Evolutionary conservation across 108 stramenopile species (phyloP), one percentile per base, ranked within the genome.

Genomic region (Discostella pseudostelligera): DNA sequence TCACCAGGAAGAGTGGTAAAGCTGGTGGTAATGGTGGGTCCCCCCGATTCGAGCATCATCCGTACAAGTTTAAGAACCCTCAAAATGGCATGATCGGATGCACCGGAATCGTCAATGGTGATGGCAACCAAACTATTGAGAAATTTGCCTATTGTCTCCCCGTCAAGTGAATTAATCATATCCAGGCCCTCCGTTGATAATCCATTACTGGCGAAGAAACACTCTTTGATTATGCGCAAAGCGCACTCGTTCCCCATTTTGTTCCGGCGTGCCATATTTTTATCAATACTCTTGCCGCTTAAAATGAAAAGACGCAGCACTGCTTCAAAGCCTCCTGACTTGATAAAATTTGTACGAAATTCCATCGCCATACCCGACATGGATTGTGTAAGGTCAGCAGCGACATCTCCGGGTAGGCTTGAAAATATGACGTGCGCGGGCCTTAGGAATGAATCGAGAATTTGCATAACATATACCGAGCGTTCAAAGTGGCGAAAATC

Each of bases 391-490:
- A 91, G 62, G 14, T 36, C 61, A 8, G 13, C 28, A 35, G 73
- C 57, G 22, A 67, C 62, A 39, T 76, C 69, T 1, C 37, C 8
- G 5, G 77, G 70, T 40, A 94, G 70, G 32, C 62, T 61, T 0
- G 87, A 89, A 40, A 95, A 70, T 13, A 93, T 72, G 46, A 83
- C 92, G 20, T 81, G 74, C 8, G 95, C 89, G 11, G 97, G 97
- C 45, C 88, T 86, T 19, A 98, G 69, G 36, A 93, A 82, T 21
- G 91, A 86, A 69, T 98, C 97, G 25, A 98, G 82, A 16, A 96
- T 87, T 74, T 97, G 88, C 71, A 98, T 81, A 8, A 89, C 90
- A 63, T 98, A 98, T 13, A 96, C 89, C 22, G 92, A 89, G 35
- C 84, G 84, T 61, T 91, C 84, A 56, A 89, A 92, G 48, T 67